These are phyloP conservation scores for Fusarium nanum DNA, from an alignment of 2,329 filamentous ascomycete species.

Conservation along the genomic window DNA sequence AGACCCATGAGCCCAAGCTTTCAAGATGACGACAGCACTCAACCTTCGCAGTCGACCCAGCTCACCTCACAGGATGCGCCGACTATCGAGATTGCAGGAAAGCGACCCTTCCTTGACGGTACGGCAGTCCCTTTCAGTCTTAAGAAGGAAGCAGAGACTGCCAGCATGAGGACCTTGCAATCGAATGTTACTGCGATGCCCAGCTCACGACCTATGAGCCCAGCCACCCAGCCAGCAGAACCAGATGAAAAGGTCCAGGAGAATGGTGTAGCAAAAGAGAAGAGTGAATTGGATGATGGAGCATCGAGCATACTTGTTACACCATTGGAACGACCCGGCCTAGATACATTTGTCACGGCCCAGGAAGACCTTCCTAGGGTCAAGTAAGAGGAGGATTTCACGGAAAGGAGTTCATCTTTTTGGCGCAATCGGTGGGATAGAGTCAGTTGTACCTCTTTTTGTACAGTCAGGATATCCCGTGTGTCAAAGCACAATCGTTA, in stretches of 20 bases:
- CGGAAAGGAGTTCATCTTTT: slow-evolving; percentile 3
- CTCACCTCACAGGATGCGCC: slow-evolving; percentile 47
- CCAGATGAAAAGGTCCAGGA: neutral
- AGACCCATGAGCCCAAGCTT: slow-evolving; percentile 50
- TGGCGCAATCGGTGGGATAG: slow-evolving; percentile 30
- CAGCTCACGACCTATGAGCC: slow-evolving; percentile 51
- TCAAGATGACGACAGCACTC: slow-evolving; percentile 24
- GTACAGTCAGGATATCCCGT: slow-evolving; percentile 31
- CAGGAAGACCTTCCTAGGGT: slow-evolving; percentile 55
- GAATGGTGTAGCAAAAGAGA: neutral
- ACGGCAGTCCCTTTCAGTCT: slow-evolving; percentile 80
- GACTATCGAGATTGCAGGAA: slow-evolving; percentile 65
- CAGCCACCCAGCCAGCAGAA: slow-evolving; percentile 10
- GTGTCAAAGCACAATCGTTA: slow-evolving; percentile 27
- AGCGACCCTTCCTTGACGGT: slow-evolving; percentile 73
- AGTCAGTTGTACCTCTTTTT: slow-evolving; percentile 28
- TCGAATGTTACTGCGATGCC: slow-evolving; percentile 53
- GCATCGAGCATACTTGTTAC: neutral
- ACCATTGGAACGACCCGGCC: slow-evolving; percentile 50
- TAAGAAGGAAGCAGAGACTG: slow-evolving; percentile 71
- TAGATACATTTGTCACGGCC: slow-evolving; percentile 69
- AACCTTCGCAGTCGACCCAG: slow-evolving; percentile 31
- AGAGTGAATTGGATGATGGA: slow-evolving; percentile 12
- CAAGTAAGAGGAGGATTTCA: slow-evolving; percentile 35
- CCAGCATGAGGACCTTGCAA: slow-evolving; percentile 76